A percentile compares a stretch with the other conserved stretches of the same genome.
phyloP scores from a whole-genome alignment of 108 stramenopile genomes.

The Stephanodiscus minutulus region DNA sequence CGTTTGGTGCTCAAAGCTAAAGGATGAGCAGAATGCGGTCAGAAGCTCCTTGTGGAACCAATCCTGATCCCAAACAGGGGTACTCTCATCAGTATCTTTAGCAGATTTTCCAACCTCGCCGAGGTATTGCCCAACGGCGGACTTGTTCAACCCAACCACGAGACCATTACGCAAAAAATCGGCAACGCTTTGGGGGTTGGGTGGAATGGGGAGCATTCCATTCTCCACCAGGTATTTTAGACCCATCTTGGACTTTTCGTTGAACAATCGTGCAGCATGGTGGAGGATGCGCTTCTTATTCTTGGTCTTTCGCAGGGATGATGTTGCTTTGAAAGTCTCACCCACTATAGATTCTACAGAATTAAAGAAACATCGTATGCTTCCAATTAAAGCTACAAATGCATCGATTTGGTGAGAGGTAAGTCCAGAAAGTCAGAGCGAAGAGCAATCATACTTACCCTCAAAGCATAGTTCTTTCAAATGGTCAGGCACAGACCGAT shows the following conservation, averaged over 20 bases:
- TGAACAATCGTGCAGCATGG: constrained; percentile 78
- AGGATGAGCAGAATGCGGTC: constrained; percentile 69
- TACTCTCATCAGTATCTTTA: constrained; percentile 56
- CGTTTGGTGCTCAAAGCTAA: constrained; percentile 84
- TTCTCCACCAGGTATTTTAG: constrained; percentile 68
- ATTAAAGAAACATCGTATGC: constrained; percentile 67
- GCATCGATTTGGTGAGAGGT: neutral
- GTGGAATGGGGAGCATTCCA: constrained; percentile 72
- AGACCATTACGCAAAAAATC: constrained; percentile 87
- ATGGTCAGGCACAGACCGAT: constrained; percentile 76
- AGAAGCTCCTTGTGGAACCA: constrained; percentile 92
- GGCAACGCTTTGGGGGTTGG: constrained; percentile 82
- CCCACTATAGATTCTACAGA: constrained; percentile 39
- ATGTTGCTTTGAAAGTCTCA: neutral
- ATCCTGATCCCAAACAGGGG: constrained; percentile 73
- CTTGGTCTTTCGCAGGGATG: constrained; percentile 60
- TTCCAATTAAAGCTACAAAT: constrained; percentile 60
- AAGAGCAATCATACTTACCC: neutral
- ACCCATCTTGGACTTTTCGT: constrained; percentile 73
- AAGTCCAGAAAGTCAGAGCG: neutral
- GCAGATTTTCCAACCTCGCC: constrained; percentile 82
- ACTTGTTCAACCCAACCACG: constrained; percentile 88
- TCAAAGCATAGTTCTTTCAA: constrained; percentile 82
- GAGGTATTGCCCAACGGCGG: constrained; percentile 86
- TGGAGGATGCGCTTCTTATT: constrained; percentile 69